These are phyloP conservation scores for Phytopythium chamaehyphon DNA, from an alignment of 352 stramenopile species.

Conservation along the genomic window DNA sequence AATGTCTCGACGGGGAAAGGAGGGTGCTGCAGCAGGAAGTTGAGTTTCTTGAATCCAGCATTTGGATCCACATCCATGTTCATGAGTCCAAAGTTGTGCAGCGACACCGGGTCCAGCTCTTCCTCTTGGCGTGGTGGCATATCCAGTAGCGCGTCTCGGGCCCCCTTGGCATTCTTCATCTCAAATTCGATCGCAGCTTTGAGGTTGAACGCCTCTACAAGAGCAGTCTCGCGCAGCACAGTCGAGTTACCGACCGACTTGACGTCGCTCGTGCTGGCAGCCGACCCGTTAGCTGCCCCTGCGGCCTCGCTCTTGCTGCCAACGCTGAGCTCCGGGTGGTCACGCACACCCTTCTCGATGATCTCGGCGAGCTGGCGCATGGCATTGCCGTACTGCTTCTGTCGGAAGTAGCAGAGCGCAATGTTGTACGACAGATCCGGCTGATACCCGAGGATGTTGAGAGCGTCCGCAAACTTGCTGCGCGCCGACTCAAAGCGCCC, in stretches of 20 bases:
- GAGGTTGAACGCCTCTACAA: constrained; percentile 95
- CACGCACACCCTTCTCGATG: constrained; percentile 88
- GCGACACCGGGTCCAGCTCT: constrained; percentile 91
- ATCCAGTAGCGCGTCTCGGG: constrained; percentile 85
- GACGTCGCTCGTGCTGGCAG: constrained; percentile 31
- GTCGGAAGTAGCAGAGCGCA: constrained; percentile 93
- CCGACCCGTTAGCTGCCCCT: constrained; percentile 8
- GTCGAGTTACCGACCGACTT: constrained; percentile 92
- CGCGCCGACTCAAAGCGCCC: constrained; percentile 86
- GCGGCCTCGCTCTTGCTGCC: constrained; percentile 91
- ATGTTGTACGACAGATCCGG: constrained; percentile 94
- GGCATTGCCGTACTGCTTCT: constrained; percentile 90
- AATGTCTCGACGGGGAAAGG: constrained; percentile 95
- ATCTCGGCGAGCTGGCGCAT: constrained; percentile 93
- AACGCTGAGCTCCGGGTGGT: constrained; percentile 92
- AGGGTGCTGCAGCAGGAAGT: constrained; percentile 92
- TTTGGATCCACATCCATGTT: constrained; percentile 94
- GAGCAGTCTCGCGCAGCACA: constrained; percentile 88
- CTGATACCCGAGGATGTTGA: constrained; percentile 92
- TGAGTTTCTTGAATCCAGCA: constrained; percentile 93
- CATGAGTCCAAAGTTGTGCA: constrained; percentile 90
- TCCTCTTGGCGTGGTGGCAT: constrained; percentile 91
- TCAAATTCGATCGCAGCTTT: constrained; percentile 95
- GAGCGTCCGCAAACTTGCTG: constrained; percentile 90
- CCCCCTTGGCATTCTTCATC: constrained; percentile 90